Percentiles rank a stretch among this genome's conserved stretches.
Conservation (phyloP, 805 yeast species). For the Candida tammaniensis region DNA sequence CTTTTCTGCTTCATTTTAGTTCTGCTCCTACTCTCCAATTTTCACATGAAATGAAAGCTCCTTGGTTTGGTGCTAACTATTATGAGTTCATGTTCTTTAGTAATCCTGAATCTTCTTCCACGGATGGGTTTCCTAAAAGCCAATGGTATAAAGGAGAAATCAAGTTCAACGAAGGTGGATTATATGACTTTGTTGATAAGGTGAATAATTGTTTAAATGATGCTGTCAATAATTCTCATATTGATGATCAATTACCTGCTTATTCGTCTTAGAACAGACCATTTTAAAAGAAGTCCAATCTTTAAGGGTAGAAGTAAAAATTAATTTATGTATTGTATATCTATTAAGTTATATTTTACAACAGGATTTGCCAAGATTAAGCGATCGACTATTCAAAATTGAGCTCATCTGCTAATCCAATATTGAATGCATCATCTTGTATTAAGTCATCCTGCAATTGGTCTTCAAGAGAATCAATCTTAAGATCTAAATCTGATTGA, state of each 20-base stretch:
- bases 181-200: conserved; percentile 36
- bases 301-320: too few relatives aligned
- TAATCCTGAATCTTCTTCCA: conserved; percentile 27
- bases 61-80: conserved; percentile 55
- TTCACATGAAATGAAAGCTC: conserved; percentile 41
- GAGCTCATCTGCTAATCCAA: conserved; percentile 1
- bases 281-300: neutral
- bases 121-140: conserved; percentile 39
- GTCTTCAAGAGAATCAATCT: neutral
- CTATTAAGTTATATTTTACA: neutral
- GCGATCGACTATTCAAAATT: neutral
- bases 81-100: conserved; percentile 43
- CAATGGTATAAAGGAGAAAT: conserved; percentile 37
- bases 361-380: too few relatives aligned
- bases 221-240: conserved; percentile 32
- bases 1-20: conserved; percentile 36
- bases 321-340: neutral
- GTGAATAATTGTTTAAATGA: conserved; percentile 34
- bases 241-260: conserved; percentile 45
- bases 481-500: conserved; percentile 1
- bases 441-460: conserved; percentile 4
- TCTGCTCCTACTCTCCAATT: conserved; percentile 28
- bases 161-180: conserved; percentile 48
- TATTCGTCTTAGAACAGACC: conserved; percentile 1
- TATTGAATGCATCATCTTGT: conserved; percentile 3